Conservation (phyloP, 306 rosid species). For the Vicia sativa region DNA sequence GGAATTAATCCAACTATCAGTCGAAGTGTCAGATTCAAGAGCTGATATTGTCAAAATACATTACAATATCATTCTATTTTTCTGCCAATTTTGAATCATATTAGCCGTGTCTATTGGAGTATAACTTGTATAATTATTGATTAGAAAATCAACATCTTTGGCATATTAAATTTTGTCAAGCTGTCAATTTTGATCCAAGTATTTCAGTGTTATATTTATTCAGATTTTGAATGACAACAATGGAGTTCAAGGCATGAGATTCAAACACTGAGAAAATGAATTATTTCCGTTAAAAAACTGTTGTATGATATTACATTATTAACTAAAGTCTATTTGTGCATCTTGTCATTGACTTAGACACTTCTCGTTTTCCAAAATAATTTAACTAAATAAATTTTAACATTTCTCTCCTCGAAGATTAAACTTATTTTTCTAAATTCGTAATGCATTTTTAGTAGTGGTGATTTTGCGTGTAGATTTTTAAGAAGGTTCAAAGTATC, state of each 20-base stretch:
- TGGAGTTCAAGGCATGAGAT: neutral
- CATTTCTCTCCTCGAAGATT: too few species aligned
- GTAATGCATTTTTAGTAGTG: too few species aligned
- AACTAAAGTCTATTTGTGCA: too few species aligned
- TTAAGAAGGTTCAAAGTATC: too few species aligned
- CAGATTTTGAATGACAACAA: neutral
- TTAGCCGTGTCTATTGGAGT: neutral
- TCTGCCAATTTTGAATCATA: slow-evolving; percentile 28
- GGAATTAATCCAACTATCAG: slow-evolving; percentile 79
- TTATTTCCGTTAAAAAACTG: neutral
- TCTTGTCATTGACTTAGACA: too few species aligned
- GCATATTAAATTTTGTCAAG: slow-evolving; percentile 5
- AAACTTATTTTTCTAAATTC: too few species aligned
- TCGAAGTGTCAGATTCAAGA: slow-evolving; percentile 68
- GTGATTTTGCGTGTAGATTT: too few species aligned
- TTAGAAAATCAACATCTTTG: slow-evolving; percentile 9
- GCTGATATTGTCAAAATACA: slow-evolving; percentile 36
- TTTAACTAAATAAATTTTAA: too few species aligned
- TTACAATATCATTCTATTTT: neutral
- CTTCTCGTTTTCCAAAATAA: too few species aligned
- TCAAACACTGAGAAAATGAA: neutral
- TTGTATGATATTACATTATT: neutral
- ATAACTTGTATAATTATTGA: neutral
- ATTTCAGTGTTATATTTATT: neutral
- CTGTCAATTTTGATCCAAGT: slow-evolving; percentile 27